phyloP scores from a whole-genome alignment of 2,329 filamentous ascomycete genomes.

The Talaromyces marneffei region DNA sequence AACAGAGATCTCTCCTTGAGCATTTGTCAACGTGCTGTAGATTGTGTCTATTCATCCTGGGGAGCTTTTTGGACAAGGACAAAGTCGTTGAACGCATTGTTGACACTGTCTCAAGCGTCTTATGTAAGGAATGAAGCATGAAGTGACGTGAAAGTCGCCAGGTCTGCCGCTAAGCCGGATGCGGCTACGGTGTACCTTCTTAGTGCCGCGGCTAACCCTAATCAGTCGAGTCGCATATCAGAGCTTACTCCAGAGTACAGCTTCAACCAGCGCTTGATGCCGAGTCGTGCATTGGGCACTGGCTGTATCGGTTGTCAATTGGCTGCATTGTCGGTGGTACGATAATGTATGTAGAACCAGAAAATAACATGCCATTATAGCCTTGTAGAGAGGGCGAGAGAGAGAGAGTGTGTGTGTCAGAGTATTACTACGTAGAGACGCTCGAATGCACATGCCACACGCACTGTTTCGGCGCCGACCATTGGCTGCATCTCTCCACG shows the following conservation, averaged over 20 bases:
- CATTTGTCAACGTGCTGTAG: not conserved
- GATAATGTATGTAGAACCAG: too few relatives aligned
- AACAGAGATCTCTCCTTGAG: not conserved
- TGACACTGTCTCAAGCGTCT: too few relatives aligned
- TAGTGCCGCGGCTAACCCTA: not conserved
- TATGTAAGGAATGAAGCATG: too few relatives aligned
- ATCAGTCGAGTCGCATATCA: not conserved
- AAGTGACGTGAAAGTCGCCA: too few relatives aligned
- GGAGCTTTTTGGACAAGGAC: not conserved
- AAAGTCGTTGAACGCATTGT: not conserved
- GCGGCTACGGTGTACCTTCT: slow-evolving; percentile 1
- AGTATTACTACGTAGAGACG: not conserved
- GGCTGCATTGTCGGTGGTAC: too few relatives aligned
- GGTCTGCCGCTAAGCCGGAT: not conserved
- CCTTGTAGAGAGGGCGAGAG: too few relatives aligned
- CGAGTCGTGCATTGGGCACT: not conserved
- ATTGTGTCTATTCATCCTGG: not conserved
- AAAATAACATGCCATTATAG: too few relatives aligned
- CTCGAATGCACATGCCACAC: not conserved
- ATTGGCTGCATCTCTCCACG: slow-evolving; percentile 6
- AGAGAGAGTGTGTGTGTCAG: too few relatives aligned
- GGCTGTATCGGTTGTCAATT: not conserved
- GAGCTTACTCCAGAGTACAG: too few relatives aligned
- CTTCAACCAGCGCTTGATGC: not conserved
- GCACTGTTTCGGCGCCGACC: not conserved